Evolutionary conservation across 208 protist species (phyloP).

Genomic region (Giardia muris): DNA sequence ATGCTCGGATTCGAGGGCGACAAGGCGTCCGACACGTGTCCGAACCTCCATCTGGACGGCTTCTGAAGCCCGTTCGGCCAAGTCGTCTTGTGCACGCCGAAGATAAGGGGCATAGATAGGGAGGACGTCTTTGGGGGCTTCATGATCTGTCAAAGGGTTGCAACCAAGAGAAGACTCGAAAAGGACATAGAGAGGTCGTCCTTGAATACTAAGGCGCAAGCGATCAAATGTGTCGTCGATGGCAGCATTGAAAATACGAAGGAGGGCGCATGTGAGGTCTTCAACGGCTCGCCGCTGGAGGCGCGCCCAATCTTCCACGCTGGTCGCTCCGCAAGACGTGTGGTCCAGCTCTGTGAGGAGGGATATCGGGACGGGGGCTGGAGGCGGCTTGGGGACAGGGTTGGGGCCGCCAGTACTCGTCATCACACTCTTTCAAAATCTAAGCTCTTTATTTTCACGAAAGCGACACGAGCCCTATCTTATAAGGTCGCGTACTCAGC

Average conservation of each 20-base stretch:
- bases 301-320: too few species aligned
- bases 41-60: not conserved
- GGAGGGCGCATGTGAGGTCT: not conserved
- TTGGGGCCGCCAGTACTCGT: too few species aligned
- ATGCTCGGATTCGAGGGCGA: not conserved
- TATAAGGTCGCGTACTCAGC: too few species aligned
- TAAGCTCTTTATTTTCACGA: too few species aligned
- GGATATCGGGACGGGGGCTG: too few species aligned
- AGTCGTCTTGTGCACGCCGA: not conserved
- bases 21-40: not conserved
- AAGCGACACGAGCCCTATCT: too few species aligned
- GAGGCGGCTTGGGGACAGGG: too few species aligned
- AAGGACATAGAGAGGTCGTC: constrained; percentile 17
- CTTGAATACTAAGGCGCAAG: not conserved
- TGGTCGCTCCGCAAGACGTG: too few species aligned
- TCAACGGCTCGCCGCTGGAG: too few species aligned
- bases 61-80: not conserved
- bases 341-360: too few species aligned
- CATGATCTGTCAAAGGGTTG: constrained; percentile 19
- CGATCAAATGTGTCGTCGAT: not conserved
- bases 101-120: not conserved
- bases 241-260: not conserved
- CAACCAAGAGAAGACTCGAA: not conserved
- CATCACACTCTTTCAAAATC: too few species aligned
- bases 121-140: not conserved